A percentile compares a stretch with the other conserved stretches of the same genome.
These are phyloP conservation scores for Scorias spongiosa DNA, from an alignment of 2,329 filamentous ascomycete species.

Conservation along the genomic window DNA sequence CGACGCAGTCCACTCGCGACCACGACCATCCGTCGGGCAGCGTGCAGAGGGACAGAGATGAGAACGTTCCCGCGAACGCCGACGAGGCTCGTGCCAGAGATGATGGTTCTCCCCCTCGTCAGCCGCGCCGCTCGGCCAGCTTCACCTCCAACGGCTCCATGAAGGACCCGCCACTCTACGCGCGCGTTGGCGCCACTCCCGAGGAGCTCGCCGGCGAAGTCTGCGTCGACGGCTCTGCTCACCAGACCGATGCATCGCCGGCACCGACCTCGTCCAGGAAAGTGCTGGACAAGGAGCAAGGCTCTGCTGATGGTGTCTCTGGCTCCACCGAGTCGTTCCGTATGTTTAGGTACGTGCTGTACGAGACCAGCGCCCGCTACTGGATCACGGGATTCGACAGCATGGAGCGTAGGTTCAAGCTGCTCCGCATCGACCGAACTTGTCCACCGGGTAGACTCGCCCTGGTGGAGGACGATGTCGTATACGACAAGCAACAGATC, in stretches of 20 bases:
- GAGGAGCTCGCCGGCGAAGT: slow-evolving; percentile 12
- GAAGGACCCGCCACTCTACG: slow-evolving; percentile 12
- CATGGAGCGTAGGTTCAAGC: slow-evolving; percentile 72
- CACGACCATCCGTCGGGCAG: background rate
- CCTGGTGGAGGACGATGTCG: slow-evolving; percentile 84
- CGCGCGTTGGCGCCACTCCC: slow-evolving; percentile 14
- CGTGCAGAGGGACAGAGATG: background rate
- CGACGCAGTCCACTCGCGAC: background rate
- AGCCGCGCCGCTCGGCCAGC: slow-evolving; percentile 3
- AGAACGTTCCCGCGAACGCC: background rate
- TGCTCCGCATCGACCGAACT: slow-evolving; percentile 88
- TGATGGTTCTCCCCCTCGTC: background rate
- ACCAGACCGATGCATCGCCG: background rate
- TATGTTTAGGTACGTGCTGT: slow-evolving; percentile 96
- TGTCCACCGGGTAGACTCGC: slow-evolving; percentile 63
- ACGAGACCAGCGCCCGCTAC: slow-evolving; percentile 85
- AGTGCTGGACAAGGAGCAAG: background rate
- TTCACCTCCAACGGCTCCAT: slow-evolving; percentile 4
- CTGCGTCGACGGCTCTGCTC: slow-evolving; percentile 5
- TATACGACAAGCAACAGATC: slow-evolving; percentile 87
- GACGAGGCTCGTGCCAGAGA: background rate
- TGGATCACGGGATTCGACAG: slow-evolving; percentile 91
- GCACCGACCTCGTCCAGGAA: background rate
- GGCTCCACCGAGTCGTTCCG: slow-evolving; percentile 3
- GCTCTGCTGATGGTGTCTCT: background rate